A percentile compares a stretch with the other conserved stretches of the same genome.
Evolutionary conservation across 371 early-diverging fungal species (phyloP).

Genomic region (Mucor mucedo): DNA sequence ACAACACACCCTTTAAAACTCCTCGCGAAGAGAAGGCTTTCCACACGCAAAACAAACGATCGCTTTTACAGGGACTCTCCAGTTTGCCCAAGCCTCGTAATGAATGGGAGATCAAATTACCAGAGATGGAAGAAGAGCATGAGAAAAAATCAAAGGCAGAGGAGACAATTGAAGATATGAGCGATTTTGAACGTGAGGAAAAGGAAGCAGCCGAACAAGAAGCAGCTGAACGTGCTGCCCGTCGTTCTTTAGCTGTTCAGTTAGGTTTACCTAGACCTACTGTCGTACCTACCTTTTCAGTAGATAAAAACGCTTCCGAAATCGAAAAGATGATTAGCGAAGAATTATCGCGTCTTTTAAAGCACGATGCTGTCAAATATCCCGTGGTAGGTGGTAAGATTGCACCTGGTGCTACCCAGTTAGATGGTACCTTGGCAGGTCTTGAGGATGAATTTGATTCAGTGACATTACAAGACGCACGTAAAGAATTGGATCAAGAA

Average conservation of each 20-base stretch:
- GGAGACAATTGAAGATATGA: conserved; percentile 62
- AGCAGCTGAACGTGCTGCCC: conserved; percentile 56
- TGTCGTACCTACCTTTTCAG: conserved; percentile 22
- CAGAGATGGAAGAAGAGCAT: conserved; percentile 63
- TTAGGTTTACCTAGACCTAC: conserved; percentile 81
- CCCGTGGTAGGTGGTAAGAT: conserved; percentile 68
- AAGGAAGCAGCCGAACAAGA: conserved; percentile 44
- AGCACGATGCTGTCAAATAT: conserved; percentile 72
- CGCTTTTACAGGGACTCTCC: conserved; percentile 58
- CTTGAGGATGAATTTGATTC: conserved; percentile 62
- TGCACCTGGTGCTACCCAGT: conserved; percentile 51
- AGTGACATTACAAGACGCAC: conserved; percentile 42
- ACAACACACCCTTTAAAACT: conserved; percentile 55
- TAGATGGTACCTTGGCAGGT: conserved; percentile 36
- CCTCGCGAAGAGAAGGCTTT: conserved; percentile 61
- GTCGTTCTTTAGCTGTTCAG: conserved; percentile 79
- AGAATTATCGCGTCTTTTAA: conserved; percentile 67
- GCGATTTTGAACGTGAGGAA: conserved; percentile 66
- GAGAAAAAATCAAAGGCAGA: conserved; percentile 32
- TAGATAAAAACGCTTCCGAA: conserved; percentile 12
- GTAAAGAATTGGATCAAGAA: conserved; percentile 51
- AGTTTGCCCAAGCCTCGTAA: conserved; percentile 91
- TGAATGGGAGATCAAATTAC: conserved; percentile 91
- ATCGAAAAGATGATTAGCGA: conserved; percentile 56
- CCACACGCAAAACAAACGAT: conserved; percentile 56